Conservation (phyloP, 495 filamentous ascomycete genomes). For the Neurospora tetraspora region DNA sequence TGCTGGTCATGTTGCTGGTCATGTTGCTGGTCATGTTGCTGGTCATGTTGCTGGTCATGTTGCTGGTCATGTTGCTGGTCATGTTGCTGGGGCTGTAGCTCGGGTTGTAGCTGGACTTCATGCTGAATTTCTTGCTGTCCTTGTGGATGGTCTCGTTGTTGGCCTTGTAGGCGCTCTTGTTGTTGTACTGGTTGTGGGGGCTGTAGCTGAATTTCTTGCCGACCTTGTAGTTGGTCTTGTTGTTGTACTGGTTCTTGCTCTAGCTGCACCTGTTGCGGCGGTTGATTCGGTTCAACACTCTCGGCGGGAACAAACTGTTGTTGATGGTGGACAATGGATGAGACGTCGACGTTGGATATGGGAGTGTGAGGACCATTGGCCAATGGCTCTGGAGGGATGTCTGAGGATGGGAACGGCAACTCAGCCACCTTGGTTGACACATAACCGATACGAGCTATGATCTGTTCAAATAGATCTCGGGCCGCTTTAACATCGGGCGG, state of each 20-base stretch:
- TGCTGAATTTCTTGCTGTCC: background rate
- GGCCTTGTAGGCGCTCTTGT: background rate
- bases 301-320: background rate
- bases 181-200: background rate
- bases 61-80: background rate
- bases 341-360: slow-evolving; percentile 4
- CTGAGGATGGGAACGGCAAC: slow-evolving; percentile 5
- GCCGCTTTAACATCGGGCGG: slow-evolving; percentile 17
- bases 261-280: background rate
- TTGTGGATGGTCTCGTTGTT: background rate
- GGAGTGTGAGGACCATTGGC: slow-evolving; percentile 11
- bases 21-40: no score
- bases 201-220: background rate
- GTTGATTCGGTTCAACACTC: background rate
- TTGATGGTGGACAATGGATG: background rate
- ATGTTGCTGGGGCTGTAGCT: background rate
- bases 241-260: background rate
- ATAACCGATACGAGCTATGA: slow-evolving; percentile 16
- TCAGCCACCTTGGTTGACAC: slow-evolving; percentile 7
- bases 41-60: background rate
- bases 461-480: slow-evolving; percentile 13
- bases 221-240: background rate
- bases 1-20: background rate
- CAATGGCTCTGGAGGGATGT: background rate
- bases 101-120: background rate